Evolutionary conservation across 192 early-diverging fungal genomes (phyloP), one percentile per base, ranked within the genome.

Genomic region (Obelidium mucronatum): DNA sequence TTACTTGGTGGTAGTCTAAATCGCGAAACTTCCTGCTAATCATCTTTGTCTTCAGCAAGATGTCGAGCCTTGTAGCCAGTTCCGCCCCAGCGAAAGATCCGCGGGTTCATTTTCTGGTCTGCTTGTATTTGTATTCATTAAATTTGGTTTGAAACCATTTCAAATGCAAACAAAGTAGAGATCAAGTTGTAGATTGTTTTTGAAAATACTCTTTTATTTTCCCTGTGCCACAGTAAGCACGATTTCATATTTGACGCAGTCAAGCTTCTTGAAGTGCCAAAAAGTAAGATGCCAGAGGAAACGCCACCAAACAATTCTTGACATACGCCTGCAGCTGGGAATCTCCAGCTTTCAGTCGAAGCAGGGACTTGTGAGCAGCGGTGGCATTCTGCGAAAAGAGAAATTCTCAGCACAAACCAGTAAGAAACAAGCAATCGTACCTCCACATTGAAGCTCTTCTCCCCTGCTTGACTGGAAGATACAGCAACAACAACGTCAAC

Each of bases 201-300:
- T n/a, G n/a, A n/a, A n/a, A n/a, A n/a, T n/a, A n/a, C n/a, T n/a
- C n/a, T n/a, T n/a, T n/a, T n/a, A n/a, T n/a, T n/a, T n/a, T n/a
- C n/a, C n/a, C n/a, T n/a, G n/a, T n/a, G n/a, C n/a, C n/a, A n/a
- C n/a, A n/a, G n/a, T n/a, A n/a, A n/a, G n/a, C n/a, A n/a, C n/a
- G n/a, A n/a, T n/a, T n/a, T n/a, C n/a, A n/a, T n/a, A n/a, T n/a
- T n/a, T n/a, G n/a, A n/a, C n/a, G n/a, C n/a, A n/a, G n/a, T n/a
- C n/a, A n/a, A n/a, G 85, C 26, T 8, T 76, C 65, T 2, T 5
- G 63, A 36, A 51, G 26, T 17, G 59, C 44, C 52, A 35, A 34
- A 48, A 82, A 82, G 55, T 79, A 82, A 19, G 63, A 73, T 4
- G 77, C 28, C 13, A 62, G 13, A 3, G 81, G 78, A 66, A 73